Evolutionary conservation across 257 asterid species (phyloP).

Genomic region (Petunia axillaris): DNA sequence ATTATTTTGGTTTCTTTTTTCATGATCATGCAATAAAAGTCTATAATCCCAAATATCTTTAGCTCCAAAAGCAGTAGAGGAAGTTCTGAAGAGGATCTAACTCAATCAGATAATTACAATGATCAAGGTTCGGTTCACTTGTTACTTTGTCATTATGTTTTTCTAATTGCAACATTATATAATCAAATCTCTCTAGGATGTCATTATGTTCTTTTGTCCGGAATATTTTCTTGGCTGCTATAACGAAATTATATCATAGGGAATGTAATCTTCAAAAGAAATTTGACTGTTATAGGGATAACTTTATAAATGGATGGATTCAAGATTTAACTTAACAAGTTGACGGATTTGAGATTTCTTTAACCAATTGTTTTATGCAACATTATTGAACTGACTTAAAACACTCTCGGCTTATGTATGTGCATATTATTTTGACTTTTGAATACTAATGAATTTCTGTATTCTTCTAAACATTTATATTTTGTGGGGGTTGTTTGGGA

Average conservation of each 20-base stretch:
- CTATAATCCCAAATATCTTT: conserved; percentile 68
- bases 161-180: not conserved
- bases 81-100: conserved; percentile 55
- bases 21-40: conserved; percentile 41
- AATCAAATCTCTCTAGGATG: not conserved
- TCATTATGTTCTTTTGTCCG: too few relatives aligned
- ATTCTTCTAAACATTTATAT: not conserved
- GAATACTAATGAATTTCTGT: not conserved
- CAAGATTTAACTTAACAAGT: too few relatives aligned
- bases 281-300: too few relatives aligned
- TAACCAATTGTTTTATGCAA: too few relatives aligned
- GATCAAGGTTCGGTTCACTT: conserved; percentile 43
- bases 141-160: not conserved
- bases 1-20: not conserved
- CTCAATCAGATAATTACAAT: conserved; percentile 41
- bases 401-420: too few relatives aligned
- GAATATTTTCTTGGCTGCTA: too few relatives aligned
- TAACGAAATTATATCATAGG: too few relatives aligned
- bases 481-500: conserved; percentile 31
- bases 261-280: too few relatives aligned
- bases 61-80: conserved; percentile 54
- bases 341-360: too few relatives aligned
- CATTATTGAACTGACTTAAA: too few relatives aligned
- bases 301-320: too few relatives aligned
- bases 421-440: too few relatives aligned